These are phyloP conservation scores for Globisporangium parvum DNA, from an alignment of 352 stramenopile genomes.

Conservation along the genomic window DNA sequence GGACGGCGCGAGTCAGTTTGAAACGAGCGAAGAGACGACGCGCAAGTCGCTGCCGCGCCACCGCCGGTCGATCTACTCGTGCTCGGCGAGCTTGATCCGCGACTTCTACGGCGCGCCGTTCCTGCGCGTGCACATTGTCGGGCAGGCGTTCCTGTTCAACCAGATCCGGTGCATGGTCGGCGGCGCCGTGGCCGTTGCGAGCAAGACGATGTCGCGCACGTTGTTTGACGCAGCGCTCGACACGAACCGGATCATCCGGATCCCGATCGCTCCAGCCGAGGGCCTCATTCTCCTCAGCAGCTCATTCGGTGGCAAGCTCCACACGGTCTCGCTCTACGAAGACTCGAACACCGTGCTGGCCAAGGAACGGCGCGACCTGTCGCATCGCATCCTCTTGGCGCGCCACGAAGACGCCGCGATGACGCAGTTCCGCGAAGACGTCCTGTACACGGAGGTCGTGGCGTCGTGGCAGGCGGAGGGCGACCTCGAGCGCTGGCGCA, in stretches of 20 bases:
- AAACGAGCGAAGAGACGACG: constrained; percentile 25
- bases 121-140: constrained; percentile 74
- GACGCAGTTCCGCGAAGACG: constrained; percentile 55
- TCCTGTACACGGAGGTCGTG: constrained; percentile 69
- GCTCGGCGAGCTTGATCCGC: constrained; percentile 46
- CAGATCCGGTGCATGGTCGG: constrained; percentile 91
- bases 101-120: constrained; percentile 59
- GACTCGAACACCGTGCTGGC: constrained; percentile 63
- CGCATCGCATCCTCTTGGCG: constrained; percentile 55
- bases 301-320: constrained; percentile 73
- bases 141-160: constrained; percentile 83
- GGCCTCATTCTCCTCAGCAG: constrained; percentile 83
- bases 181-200: constrained; percentile 75
- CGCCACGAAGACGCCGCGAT: constrained; percentile 43
- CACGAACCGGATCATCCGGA: constrained; percentile 74
- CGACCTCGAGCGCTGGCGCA: constrained; percentile 46
- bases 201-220: constrained; percentile 53
- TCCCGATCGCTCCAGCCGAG: constrained; percentile 85
- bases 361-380: constrained; percentile 41
- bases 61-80: constrained; percentile 75
- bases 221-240: constrained; percentile 74
- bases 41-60: constrained; percentile 62
- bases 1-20: constrained; percentile 30
- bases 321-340: constrained; percentile 67
- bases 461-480: constrained; percentile 44